A percentile compares a stretch with the other conserved stretches of the same genome.
phyloP scores from a whole-genome alignment of 371 early-diverging fungal species.

The Rhizopus arrhizus region DNA sequence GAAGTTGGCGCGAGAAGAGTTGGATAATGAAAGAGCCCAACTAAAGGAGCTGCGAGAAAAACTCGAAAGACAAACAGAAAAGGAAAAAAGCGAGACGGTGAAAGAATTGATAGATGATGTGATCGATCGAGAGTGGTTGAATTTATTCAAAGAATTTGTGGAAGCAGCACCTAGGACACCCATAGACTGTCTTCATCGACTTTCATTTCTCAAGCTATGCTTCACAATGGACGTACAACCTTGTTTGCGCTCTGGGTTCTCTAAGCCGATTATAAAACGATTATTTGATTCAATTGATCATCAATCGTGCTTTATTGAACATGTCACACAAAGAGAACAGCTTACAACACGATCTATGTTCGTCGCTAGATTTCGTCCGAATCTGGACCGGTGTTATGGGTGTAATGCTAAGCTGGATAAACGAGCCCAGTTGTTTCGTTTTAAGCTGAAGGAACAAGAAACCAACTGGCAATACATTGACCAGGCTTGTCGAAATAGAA shows the following conservation, averaged over 20 bases:
- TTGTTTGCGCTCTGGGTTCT: conserved; percentile 26
- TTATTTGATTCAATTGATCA: conserved; percentile 17
- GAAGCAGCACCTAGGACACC: conserved; percentile 10
- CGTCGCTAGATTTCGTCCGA: background rate
- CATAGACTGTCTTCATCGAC: conserved; percentile 12
- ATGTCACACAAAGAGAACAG: background rate
- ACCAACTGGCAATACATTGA: conserved; percentile 25
- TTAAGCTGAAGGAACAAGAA: conserved; percentile 22
- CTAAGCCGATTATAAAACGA: background rate
- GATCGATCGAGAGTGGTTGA: conserved; percentile 10
- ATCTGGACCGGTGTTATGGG: conserved; percentile 6
- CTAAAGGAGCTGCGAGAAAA: conserved; percentile 20
- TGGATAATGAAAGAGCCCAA: conserved; percentile 24
- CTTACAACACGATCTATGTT: background rate
- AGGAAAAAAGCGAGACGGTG: background rate
- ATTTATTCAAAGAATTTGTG: conserved; percentile 24
- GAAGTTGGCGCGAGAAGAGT: background rate
- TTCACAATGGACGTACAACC: conserved; percentile 26
- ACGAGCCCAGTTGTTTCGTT: conserved; percentile 11
- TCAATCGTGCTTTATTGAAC: conserved; percentile 28
- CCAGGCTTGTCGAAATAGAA: conserved; percentile 60
- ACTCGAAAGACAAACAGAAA: background rate
- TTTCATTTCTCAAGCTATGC: conserved; percentile 26
- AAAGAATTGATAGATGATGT: background rate
- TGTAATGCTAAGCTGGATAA: conserved; percentile 12